Base-by-base conservation (phyloP, 1,284 basidiomycete genomes). In the Leccinum solheimii region DNA sequence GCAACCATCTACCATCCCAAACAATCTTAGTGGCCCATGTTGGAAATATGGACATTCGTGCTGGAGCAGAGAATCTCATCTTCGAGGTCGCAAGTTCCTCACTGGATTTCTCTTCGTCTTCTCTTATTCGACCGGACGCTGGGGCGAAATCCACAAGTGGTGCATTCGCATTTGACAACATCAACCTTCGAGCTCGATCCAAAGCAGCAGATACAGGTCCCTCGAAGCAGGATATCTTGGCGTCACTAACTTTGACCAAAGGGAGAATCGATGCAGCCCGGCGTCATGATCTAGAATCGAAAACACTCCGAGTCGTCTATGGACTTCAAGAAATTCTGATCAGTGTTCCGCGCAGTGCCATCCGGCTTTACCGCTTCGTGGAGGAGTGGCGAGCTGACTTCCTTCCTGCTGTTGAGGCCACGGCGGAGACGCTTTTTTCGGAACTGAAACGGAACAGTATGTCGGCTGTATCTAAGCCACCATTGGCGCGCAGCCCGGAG, bases 371-470 rank as follows among this genome's bases (percentile, higher is more conserved):
- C 70, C 83, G 81, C 49, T 93, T 92, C 67, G 72, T 87, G 30
- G 86, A 92, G 66, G 88, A 91, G 67, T 94, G 92, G 92, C 80
- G 84, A 67, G 83, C 82, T 3, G 89, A 92, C 66, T 93, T 90
- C 67, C 78, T 92, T 27, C 87, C 91, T 10, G 85, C 82, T 3
- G 79, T 91, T 34, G 84, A 92, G 67, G 80, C 83, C 9, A 85
- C 86, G 36, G 70, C 88, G n/a, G 83, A 85, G 60, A 83, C 82
- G 3, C 74, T 92, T 23, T 73, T 92, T 21, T 81, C 83, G 2
- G 91, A 92, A 69, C 72, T 91, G 30, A 79, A 83, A 36, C 74
- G 76, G 26, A 66, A 55, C n/a, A 66, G 68, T 23, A 54, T 61
- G 5, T 70, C 72, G 14, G 69, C 71, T 5, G 61, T 61, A 10